Percentiles rank a stretch among this genome's conserved stretches.
Evolutionary conservation across 2,329 filamentous ascomycete species (phyloP).

Genomic region (Eurotiales sp.): DNA sequence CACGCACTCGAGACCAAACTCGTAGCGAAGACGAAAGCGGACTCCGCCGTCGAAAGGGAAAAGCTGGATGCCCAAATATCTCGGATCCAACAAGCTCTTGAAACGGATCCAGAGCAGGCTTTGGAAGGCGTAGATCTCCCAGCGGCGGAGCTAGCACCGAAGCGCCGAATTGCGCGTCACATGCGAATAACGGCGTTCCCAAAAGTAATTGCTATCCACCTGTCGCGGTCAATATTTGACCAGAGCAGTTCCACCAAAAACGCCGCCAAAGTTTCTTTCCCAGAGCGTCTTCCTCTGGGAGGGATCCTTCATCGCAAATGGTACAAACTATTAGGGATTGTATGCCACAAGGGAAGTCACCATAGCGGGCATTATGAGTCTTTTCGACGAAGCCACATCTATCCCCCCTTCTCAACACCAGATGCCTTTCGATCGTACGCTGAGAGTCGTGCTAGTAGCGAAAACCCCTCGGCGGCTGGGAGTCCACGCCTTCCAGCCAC

Average conservation of each 20-base stretch:
- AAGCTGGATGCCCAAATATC: constrained; percentile 57
- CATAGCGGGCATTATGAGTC: constrained; percentile 97
- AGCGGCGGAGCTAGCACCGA: constrained; percentile 69
- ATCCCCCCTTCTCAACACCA: constrained; percentile 76
- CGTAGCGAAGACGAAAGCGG: constrained; percentile 55
- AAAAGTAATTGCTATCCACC: constrained; percentile 83
- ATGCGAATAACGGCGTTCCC: constrained; percentile 85
- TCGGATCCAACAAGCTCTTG: constrained; percentile 65
- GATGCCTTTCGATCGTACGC: constrained; percentile 73
- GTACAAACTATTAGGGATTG: constrained; percentile 80
- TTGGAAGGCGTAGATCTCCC: constrained; percentile 72
- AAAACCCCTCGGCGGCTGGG: constrained; percentile 47
- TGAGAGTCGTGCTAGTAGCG: constrained; percentile 57
- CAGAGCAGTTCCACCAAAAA: constrained; percentile 81
- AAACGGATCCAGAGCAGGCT: constrained; percentile 74
- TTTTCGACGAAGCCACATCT: constrained; percentile 79
- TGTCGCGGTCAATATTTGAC: constrained; percentile 91
- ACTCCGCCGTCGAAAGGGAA: constrained; percentile 50
- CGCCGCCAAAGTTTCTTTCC: constrained; percentile 87
- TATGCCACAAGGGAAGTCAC: constrained; percentile 93
- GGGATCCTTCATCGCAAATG: constrained; percentile 71
- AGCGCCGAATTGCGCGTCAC: constrained; percentile 79
- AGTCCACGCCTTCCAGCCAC: constrained; percentile 45
- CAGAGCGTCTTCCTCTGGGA: constrained; percentile 78
- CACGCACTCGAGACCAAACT: constrained; percentile 68